These are phyloP conservation scores for Aspergillus calidoustus DNA, from an alignment of 2,329 filamentous ascomycete genomes.

Conservation along the genomic window DNA sequence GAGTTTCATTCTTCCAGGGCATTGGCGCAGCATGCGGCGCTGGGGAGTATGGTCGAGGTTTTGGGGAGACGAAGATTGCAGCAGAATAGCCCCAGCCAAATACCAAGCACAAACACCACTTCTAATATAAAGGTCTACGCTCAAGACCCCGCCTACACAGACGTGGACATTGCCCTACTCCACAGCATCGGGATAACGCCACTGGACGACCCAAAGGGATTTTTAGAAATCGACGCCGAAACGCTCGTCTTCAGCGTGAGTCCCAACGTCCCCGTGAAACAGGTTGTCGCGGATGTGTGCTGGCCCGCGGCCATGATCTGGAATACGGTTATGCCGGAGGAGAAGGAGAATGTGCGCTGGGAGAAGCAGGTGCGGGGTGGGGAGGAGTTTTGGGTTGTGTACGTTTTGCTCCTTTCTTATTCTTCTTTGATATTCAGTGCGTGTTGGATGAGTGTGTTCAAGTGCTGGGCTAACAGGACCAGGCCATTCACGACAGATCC, in stretches of 20 bases:
- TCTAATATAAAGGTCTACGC: constrained; percentile 27
- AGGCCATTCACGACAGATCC: constrained; percentile 30
- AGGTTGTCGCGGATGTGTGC: constrained; percentile 46
- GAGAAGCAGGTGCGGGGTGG: constrained; percentile 21
- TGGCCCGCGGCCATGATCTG: constrained; percentile 40
- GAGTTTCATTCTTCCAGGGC: constrained; percentile 18
- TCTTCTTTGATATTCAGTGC: neutral
- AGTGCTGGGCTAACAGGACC: neutral
- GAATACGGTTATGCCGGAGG: constrained; percentile 22
- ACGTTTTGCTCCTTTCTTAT: neutral
- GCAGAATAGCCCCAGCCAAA: neutral
- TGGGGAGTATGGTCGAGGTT: constrained; percentile 27
- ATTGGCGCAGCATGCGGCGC: constrained; percentile 31
- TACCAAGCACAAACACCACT: neutral
- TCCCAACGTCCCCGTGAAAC: constrained; percentile 40
- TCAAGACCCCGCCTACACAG: constrained; percentile 35
- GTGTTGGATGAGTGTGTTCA: neutral
- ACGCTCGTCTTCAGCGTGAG: constrained; percentile 44
- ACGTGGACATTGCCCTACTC: constrained; percentile 25
- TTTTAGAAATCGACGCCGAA: constrained; percentile 43
- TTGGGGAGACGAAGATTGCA: constrained; percentile 1
- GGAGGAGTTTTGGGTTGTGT: constrained; percentile 26
- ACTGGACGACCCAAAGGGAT: constrained; percentile 39
- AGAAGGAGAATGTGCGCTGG: constrained; percentile 20
- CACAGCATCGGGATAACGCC: constrained; percentile 24